A percentile compares a stretch with the other conserved stretches of the same genome.
These are phyloP conservation scores for Dissophora ornata DNA, from an alignment of 192 early-diverging fungal genomes.

Conservation along the genomic window DNA sequence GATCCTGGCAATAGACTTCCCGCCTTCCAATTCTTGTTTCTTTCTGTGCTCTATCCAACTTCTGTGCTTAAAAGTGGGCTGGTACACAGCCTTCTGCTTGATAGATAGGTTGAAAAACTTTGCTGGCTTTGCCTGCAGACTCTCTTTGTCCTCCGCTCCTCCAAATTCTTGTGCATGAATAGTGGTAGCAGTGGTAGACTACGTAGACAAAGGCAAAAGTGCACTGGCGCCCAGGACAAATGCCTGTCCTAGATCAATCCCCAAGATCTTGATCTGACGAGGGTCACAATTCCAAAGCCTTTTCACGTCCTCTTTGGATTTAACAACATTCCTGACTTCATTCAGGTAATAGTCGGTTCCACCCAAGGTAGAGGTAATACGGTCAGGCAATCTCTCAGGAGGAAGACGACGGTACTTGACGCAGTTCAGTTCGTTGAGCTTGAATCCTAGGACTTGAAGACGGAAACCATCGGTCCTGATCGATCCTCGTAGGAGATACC, in stretches of 20 bases:
- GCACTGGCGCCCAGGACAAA: neutral
- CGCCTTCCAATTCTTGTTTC: neutral
- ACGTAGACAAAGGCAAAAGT: neutral
- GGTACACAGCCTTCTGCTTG: constrained; percentile 2
- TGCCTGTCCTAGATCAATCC: neutral
- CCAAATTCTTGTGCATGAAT: no score
- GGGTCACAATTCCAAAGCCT: constrained; percentile 6
- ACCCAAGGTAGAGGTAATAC: neutral
- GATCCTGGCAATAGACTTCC: neutral
- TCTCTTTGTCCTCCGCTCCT: neutral
- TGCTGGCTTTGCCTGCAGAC: neutral
- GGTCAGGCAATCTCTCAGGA: neutral
- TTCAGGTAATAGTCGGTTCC: constrained; percentile 1
- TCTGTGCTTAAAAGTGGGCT: neutral
- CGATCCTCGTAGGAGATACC: neutral
- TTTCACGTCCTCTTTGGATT: neutral
- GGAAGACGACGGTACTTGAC: constrained; percentile 5
- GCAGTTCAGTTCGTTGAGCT: neutral
- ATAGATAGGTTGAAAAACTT: neutral
- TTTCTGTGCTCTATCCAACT: neutral
- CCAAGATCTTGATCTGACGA: neutral
- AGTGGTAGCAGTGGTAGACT: neutral
- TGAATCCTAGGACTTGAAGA: constrained; percentile 1
- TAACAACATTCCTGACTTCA: constrained; percentile 1
- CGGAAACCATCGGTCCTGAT: constrained; percentile 4